Base-by-base conservation (phyloP, 257 asterid genomes). In the Petunia secreta region DNA sequence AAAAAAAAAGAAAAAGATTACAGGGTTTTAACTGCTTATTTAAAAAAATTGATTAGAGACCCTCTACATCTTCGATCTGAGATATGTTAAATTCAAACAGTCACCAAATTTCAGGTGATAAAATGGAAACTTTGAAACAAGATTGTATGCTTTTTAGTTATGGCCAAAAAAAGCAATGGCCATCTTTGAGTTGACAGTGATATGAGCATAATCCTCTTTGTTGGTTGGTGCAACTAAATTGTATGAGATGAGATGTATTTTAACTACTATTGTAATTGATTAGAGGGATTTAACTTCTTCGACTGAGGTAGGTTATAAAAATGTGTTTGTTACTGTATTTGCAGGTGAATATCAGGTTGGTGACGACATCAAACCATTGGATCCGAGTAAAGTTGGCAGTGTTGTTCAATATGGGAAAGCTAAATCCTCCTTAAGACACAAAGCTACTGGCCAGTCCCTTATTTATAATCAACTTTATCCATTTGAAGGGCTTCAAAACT, bases 311-410 rank as follows among this genome's bases (percentile, higher is more conserved):
- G 16, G 16, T 36, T 50, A 67, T 85, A 50, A 34, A 78, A 74
- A 11, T 60, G 75, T 88, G 82, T 80, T 67, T 0, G 34, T 37
- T 41, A 41, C 52, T 46, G 50, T 41, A 39, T 50, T 80, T 89
- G 84, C 88, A 95, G 99, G 98, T 79, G 93, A 93, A 41, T 92
- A 74, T 63, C 99, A 95, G 87, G 91, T 92, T 63, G 98, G 99
- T 54, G 85, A 84, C 44, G 48, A 78, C 78, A 82, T 92, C 50
- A 88, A 87, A 79, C 95, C 97, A 50, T 80, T 91, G 86, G 77
- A 92, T 80, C 96, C 97, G 6, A 82, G 79, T 10, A 84, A 86
- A 40, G 93, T 95, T 76, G 90, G 84, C 5, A 91, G 97, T 81
- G 87, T 91, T 16, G 97, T 92, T 77, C 75, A 68, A 77, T 95